These are phyloP conservation scores for Rhodotorula sp. DNA, from an alignment of 1,284 basidiomycete species.

Conservation along the genomic window DNA sequence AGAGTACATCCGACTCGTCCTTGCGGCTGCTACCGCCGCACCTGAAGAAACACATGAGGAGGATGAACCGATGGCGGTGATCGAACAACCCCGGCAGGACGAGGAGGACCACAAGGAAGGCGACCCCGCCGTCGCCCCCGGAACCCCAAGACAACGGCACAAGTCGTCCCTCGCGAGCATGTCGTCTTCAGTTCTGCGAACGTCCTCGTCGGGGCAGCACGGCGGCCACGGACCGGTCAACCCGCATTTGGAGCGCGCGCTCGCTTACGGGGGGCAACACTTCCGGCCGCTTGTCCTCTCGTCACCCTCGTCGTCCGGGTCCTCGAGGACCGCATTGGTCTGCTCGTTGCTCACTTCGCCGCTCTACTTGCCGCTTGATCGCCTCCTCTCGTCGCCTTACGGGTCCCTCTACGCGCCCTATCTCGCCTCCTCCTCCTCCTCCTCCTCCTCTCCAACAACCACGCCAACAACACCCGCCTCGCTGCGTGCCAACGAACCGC, in stretches of 20 bases:
- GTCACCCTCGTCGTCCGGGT: neutral
- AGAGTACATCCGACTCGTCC: constrained; percentile 23
- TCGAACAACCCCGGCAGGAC: neutral
- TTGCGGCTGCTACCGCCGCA: neutral
- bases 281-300: constrained; percentile 63
- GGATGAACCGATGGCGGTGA: neutral
- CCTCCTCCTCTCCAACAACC: neutral
- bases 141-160: neutral
- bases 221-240: neutral
- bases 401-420: constrained; percentile 56
- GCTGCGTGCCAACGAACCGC: neutral
- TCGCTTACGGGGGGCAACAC: constrained; percentile 69
- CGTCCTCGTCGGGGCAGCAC: neutral
- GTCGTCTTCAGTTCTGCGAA: constrained; percentile 45
- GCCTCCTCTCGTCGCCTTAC: constrained; percentile 68
- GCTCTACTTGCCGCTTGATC: constrained; percentile 65
- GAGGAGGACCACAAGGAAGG: constrained; percentile 4
- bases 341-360: constrained; percentile 70
- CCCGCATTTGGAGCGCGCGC: constrained; percentile 54
- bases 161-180: constrained; percentile 9
- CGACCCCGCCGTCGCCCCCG: neutral
- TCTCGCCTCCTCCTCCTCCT: neutral
- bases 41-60: neutral
- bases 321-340: constrained; percentile 63
- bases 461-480: neutral